Evolutionary conservation across 2,329 filamentous ascomycete species (phyloP), one percentile per base, ranked within the genome.

Genomic region (Zelopaecilomyces penicillatus): DNA sequence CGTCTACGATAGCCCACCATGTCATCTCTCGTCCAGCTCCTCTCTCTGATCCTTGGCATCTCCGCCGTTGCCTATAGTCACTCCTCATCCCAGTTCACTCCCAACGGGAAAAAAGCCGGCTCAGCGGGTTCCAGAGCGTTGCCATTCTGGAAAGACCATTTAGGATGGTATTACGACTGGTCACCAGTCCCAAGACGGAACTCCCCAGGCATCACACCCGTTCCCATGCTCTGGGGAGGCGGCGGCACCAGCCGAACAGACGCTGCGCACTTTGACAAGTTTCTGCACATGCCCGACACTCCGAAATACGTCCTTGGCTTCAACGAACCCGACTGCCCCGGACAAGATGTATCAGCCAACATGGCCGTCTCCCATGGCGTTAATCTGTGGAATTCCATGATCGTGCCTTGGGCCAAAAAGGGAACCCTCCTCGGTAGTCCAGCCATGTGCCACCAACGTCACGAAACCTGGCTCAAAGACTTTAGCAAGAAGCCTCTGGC

Each of bases 401-500:
- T 87, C 82, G 54, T 78, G 85, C 4, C 87, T 81, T 28, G 87
- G 71, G 30, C 87, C 69, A 27, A 87, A 62, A 30, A 80, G 74
- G 6, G 75, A 68, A 6, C 71, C 70, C 28, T 73, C 61, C 41
- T 83, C 75, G 1, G 67, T 54, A 26, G 73, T 63, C 19, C 71
- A 11, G 85, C 75, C 34, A 86, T 60, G 51, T 82, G 78, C 12
- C 87, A 82, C 50, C 83, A 52, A 41, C 46, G 48, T 39, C 48
- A 52, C 30, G 50, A 52, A 39, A 40, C 31, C 33, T 52, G 50
- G 50, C 50, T 52, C 11, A 46, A 41, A 32, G 32, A 50, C 29
- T 52, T 52, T 12, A 48, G 37, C 30, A 32, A 38, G 12, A 27
- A 46, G 8, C 26, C 31, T 4, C 47, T 51, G 9, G 11, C 42